Percentiles rank a stretch among this genome's conserved stretches.
phyloP scores from a whole-genome alignment of 2,329 filamentous ascomycete species.

The Fusarium floridanum region DNA sequence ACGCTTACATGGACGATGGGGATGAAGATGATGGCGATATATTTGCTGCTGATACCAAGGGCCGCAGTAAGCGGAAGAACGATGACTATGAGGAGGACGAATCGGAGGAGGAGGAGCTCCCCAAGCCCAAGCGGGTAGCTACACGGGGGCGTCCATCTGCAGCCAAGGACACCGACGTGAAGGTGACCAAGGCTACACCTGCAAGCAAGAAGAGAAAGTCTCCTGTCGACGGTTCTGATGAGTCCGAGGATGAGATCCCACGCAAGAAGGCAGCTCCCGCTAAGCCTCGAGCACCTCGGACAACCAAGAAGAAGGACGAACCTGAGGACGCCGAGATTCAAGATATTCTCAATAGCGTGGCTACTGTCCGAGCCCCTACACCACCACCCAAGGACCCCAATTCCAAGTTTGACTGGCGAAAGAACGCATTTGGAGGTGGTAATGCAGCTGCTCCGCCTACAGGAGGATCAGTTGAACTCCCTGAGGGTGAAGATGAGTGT shows the following conservation, averaged over 20 bases:
- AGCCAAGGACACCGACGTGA: slow-evolving; percentile 43
- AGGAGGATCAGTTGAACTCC: slow-evolving; percentile 78
- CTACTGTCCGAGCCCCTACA: slow-evolving; percentile 83
- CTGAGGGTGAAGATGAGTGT: slow-evolving; percentile 88
- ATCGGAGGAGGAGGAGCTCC: slow-evolving; percentile 76
- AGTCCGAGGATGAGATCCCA: slow-evolving; percentile 70
- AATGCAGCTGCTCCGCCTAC: slow-evolving; percentile 72
- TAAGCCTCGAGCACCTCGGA: slow-evolving; percentile 68
- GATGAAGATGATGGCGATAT: slow-evolving; percentile 84
- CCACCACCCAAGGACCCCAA: slow-evolving; percentile 80
- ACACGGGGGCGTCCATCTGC: slow-evolving; percentile 54
- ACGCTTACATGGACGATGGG: slow-evolving; percentile 74
- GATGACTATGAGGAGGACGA: slow-evolving; percentile 82
- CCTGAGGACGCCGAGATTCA: slow-evolving; percentile 79
- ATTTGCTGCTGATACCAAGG: slow-evolving; percentile 79
- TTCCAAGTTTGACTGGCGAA: slow-evolving; percentile 85
- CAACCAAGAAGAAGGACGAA: slow-evolving; percentile 72
- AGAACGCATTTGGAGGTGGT: slow-evolving; percentile 67
- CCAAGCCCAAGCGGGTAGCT: slow-evolving; percentile 70
- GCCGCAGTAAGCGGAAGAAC: slow-evolving; percentile 74
- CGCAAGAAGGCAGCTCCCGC: slow-evolving; percentile 71
- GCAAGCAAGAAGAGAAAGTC: slow-evolving; percentile 70
- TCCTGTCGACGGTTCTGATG: slow-evolving; percentile 65
- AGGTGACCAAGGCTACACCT: slow-evolving; percentile 48
- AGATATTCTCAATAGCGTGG: slow-evolving; percentile 89